Conservation (phyloP, 768 basidiomycete species). For the Termitomyces sp. region DNA sequence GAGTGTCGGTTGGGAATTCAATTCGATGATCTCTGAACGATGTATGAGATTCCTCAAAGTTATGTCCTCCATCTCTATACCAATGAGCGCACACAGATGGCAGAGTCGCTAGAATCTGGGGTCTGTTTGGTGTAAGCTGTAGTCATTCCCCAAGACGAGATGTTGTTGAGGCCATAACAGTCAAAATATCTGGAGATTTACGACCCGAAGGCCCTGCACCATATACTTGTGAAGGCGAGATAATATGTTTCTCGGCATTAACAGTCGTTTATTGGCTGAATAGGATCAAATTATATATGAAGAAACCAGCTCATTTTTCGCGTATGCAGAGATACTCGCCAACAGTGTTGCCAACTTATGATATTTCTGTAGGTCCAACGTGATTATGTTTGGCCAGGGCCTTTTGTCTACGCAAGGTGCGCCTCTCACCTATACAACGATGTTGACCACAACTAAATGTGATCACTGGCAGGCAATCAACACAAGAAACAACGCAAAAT, state of each 20-base stretch:
- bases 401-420: background rate
- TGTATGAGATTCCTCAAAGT: background rate
- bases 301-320: constrained; percentile 5
- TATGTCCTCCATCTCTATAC: background rate
- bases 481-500: constrained; percentile 8
- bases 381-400: background rate
- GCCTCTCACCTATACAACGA: background rate
- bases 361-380: background rate
- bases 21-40: constrained; percentile 1
- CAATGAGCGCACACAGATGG: background rate
- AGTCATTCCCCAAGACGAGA: background rate
- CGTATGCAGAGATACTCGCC: background rate
- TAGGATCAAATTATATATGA: constrained; percentile 1
- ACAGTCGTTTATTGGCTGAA: background rate
- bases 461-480: background rate
- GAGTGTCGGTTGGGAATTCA: constrained; percentile 2
- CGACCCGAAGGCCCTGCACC: constrained; percentile 3
- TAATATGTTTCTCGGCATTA: background rate
- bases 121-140: background rate
- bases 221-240: constrained; percentile 1
- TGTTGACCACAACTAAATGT: background rate
- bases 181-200: background rate
- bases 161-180: background rate
- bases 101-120: constrained; percentile 2
- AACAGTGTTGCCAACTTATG: background rate